Evolutionary conservation across 176 grass and related monocot species (phyloP), one percentile per base, ranked within the genome.

Genomic region (Saccharum spontaneum): DNA sequence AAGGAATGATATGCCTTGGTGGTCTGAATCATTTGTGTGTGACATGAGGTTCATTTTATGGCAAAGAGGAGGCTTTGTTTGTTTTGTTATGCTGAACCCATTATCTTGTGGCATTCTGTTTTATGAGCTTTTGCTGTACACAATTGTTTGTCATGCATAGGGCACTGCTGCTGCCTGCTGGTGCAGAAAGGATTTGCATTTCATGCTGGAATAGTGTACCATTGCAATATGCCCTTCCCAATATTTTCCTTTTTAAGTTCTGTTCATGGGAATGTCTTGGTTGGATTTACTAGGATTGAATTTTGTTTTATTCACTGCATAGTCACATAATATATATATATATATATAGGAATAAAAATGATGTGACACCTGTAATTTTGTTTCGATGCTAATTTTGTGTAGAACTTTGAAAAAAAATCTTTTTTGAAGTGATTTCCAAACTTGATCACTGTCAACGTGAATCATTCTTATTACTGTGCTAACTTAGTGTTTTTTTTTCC

Each of bases 401-500:
- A 59, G 3, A 74, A 46, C 67, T 84, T 79, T 13, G 4, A 43
- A 43, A 72, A 79, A 43, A 43, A 72, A 73, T 7, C 6, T 63
- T 48, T 46, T 68, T 4, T 77, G 6, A 36, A 34, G 14, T 37
- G 49, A 75, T n/a, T 44, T 17, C 6, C 15, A 73, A 36, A 65
- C 40, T 37, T 28, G 22, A 22, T 45, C 3, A 8, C 3, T 14
- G 3, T 74, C 15, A 50, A 33, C 13, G 17, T 50, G 16, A 33
- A 50, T 15, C 24, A 54, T 49, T 17, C 18, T 78, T 72, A 33
- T 65, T 28, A 61, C 44, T 24, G 83, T 63, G 3, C 46, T 90
- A 62, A 83, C 45, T 75, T 50, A 55, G 67, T 79, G 30, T 34
- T 75, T 78, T 59, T 78, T 88, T 41, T 78, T 84, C 78, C 89